Percentiles rank a stretch among this genome's conserved stretches.
These are phyloP conservation scores for Pseudocercospora vitis DNA, from an alignment of 2,329 filamentous ascomycete species.

Conservation along the genomic window DNA sequence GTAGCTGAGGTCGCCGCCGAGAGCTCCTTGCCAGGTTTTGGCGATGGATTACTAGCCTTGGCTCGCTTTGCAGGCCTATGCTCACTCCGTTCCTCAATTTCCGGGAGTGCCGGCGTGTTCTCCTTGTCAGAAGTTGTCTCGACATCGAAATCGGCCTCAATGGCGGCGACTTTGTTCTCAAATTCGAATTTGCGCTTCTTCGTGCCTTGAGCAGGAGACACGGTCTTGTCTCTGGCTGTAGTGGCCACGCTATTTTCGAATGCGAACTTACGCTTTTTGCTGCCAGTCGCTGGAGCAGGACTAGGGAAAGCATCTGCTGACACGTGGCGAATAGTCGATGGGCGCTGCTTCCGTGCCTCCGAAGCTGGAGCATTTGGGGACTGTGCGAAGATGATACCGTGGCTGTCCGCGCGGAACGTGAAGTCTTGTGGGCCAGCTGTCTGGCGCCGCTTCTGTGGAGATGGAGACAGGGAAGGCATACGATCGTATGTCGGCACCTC, in stretches of 20 bases:
- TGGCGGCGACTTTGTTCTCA: constrained; percentile 16
- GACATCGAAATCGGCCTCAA: constrained; percentile 13
- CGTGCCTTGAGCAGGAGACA: constrained; percentile 15
- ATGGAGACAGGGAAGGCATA: constrained; percentile 31
- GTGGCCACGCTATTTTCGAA: constrained; percentile 32
- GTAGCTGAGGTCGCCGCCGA: constrained; percentile 15
- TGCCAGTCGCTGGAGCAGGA: constrained; percentile 26
- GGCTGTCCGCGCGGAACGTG: constrained; percentile 49
- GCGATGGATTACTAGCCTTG: constrained; percentile 20
- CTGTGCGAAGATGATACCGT: constrained; percentile 47
- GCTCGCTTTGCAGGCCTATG: constrained; percentile 34
- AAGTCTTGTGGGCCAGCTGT: constrained; percentile 45
- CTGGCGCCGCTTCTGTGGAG: constrained; percentile 38
- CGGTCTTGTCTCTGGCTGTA: constrained; percentile 44
- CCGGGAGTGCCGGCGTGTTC: constrained; percentile 36
- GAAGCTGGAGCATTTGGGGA: constrained; percentile 35
- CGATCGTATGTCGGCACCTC: constrained; percentile 14
- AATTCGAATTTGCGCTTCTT: constrained; percentile 24
- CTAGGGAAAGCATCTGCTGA: constrained; percentile 36
- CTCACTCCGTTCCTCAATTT: constrained; percentile 32
- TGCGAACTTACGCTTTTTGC: constrained; percentile 49
- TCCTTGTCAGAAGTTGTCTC: constrained; percentile 43
- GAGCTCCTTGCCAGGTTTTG: constrained; percentile 8
- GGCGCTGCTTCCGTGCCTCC: constrained; percentile 35
- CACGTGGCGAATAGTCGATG: constrained; percentile 47